Conservation (phyloP, 75 land plant species). For the Gnetum montanum region DNA sequence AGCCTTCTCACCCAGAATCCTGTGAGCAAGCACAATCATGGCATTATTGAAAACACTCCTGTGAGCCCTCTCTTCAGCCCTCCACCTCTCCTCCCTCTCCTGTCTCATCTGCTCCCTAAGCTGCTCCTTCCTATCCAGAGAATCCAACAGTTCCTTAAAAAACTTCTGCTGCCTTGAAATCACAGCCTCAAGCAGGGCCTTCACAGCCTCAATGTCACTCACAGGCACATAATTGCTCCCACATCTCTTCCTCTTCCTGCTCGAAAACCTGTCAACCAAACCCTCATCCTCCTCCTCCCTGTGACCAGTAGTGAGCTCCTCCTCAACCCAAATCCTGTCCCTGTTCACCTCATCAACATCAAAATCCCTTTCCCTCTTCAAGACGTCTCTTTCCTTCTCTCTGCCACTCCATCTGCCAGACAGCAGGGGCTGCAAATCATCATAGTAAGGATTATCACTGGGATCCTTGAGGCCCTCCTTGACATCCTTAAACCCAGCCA, state of each 20-base stretch:
- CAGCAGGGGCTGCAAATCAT: constrained; percentile 33
- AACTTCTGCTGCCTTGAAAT: constrained; percentile 19
- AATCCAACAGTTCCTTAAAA: constrained; percentile 14
- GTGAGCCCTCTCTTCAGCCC: constrained; percentile 40
- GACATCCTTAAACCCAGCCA: constrained; percentile 50
- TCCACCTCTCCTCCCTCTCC: constrained; percentile 48
- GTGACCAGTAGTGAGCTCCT: neutral
- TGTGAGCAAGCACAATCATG: constrained; percentile 37
- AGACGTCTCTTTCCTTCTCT: constrained; percentile 8
- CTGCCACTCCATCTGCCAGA: constrained; percentile 23
- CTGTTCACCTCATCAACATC: neutral
- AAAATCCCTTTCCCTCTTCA: neutral
- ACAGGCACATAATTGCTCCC: constrained; percentile 11
- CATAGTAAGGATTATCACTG: constrained; percentile 41
- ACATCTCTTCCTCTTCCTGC: constrained; percentile 18
- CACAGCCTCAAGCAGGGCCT: constrained; percentile 16
- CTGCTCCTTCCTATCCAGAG: constrained; percentile 36
- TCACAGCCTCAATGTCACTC: constrained; percentile 24
- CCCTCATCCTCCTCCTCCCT: constrained; percentile 8
- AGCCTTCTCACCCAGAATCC: constrained; percentile 27
- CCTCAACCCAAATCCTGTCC: neutral
- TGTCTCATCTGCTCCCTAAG: constrained; percentile 30
- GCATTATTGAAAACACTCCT: constrained; percentile 33
- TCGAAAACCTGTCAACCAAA: neutral
- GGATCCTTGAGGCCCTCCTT: constrained; percentile 33